phyloP scores from a whole-genome alignment of 345 rosid genomes.

The Zanthoxylum bungeanum region DNA sequence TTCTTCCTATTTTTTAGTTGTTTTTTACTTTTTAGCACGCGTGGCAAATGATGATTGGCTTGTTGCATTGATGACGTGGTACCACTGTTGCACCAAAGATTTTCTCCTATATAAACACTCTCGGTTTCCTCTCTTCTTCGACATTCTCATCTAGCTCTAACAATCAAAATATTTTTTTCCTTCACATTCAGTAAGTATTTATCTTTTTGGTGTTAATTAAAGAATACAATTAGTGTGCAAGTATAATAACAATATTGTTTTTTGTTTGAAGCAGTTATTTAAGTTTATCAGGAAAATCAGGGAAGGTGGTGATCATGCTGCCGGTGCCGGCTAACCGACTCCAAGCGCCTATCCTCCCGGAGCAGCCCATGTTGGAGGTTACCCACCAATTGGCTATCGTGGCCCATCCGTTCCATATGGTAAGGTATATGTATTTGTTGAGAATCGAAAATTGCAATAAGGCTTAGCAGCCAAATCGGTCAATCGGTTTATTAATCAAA shows the following conservation, averaged over 20 bases:
- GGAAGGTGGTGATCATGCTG: not conserved
- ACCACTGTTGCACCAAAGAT: too few species aligned
- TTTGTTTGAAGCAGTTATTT: not conserved
- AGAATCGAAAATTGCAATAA: too few species aligned
- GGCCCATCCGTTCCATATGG: conserved; percentile 53
- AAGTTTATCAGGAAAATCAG: not conserved
- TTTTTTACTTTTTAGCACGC: too few species aligned
- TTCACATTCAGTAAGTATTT: not conserved
- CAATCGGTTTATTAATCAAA: too few species aligned
- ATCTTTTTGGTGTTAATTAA: not conserved
- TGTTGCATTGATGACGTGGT: too few species aligned
- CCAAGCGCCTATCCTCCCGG: conserved; percentile 48
- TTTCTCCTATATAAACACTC: not conserved
- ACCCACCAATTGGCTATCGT: conserved; percentile 65
- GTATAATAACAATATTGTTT: not conserved
- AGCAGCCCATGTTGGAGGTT: conserved; percentile 43
- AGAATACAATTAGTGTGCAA: too few species aligned
- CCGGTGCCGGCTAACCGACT: not conserved
- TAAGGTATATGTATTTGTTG: too few species aligned
- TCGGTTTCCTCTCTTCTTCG: not conserved
- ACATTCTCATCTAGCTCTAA: not conserved
- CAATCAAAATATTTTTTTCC: not conserved
- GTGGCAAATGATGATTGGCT: too few species aligned
- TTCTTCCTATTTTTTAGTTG: too few species aligned
- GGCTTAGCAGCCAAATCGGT: too few species aligned